Percentiles rank a stretch among this genome's conserved stretches.
Conservation (phyloP, 75 land plant genomes). For the Pseudotsuga menziesii region DNA sequence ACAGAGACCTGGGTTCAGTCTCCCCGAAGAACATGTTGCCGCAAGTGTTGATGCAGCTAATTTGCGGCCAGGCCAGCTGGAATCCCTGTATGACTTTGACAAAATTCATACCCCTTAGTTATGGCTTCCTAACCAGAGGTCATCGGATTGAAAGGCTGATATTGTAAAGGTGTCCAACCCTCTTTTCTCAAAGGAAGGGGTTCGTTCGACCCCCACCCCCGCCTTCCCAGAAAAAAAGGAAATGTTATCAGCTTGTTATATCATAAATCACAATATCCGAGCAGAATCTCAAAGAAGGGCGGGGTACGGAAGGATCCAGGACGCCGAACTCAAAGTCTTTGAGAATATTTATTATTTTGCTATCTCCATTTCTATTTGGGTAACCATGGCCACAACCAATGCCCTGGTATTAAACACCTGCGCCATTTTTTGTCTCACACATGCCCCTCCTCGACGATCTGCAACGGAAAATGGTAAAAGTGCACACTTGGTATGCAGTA, state of each 20-base stretch:
- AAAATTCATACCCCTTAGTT: too few relatives aligned
- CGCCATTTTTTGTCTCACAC: neutral
- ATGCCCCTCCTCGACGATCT: neutral
- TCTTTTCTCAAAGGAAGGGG: neutral
- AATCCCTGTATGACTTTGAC: too few relatives aligned
- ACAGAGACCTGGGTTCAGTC: too few relatives aligned
- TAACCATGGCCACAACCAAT: conserved; percentile 3
- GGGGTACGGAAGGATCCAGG: neutral
- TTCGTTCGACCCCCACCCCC: neutral
- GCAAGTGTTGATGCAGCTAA: too few relatives aligned
- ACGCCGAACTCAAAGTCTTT: neutral
- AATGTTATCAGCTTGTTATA: neutral
- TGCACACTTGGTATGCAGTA: neutral
- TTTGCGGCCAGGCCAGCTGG: too few relatives aligned
- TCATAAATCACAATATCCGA: too few relatives aligned
- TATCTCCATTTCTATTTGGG: neutral
- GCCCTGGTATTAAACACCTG: neutral
- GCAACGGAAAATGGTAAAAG: neutral
- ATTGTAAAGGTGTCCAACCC: neutral
- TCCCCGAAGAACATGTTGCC: too few relatives aligned
- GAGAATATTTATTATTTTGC: neutral
- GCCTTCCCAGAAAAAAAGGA: neutral
- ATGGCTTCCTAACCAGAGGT: too few relatives aligned
- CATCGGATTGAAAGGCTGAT: neutral
- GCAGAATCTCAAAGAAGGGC: too few relatives aligned